Conservation (phyloP, 129 eudicot species). For the Flaveria robusta region DNA sequence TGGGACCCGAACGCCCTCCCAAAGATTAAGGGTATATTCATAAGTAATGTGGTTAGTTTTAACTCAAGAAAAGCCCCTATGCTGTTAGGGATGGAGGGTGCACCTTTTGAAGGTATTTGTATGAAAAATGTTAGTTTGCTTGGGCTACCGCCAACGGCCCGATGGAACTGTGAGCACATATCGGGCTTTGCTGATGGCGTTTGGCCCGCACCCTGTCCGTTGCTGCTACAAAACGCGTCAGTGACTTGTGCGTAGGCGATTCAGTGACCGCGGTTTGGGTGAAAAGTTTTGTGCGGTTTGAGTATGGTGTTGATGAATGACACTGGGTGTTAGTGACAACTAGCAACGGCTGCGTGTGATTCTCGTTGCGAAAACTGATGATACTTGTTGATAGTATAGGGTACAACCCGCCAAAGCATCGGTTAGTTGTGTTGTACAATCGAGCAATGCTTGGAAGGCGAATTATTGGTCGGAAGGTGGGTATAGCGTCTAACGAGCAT, state of each 20-base stretch:
- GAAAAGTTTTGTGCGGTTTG: not conserved
- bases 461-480: not conserved
- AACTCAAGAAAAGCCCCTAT: conserved; percentile 68
- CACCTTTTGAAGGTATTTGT: conserved; percentile 80
- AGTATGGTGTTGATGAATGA: not conserved
- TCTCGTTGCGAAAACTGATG: not conserved
- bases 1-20: conserved; percentile 91
- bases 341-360: not conserved
- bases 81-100: conserved; percentile 71
- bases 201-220: conserved; percentile 68
- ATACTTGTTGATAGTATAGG: not conserved
- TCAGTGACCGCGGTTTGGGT: not conserved
- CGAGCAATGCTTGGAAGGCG: not conserved
- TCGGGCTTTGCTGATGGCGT: conserved; percentile 65
- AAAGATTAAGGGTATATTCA: conserved; percentile 57
- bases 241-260: conserved; percentile 36
- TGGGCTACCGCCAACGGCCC: conserved; percentile 52
- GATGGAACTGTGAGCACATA: conserved; percentile 77
- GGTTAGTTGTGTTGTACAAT: not conserved
- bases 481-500: not conserved
- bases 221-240: conserved; percentile 54
- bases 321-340: not conserved
- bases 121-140: conserved; percentile 69
- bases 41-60: conserved; percentile 67
- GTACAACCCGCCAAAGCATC: not conserved